Evolutionary conservation across 2,329 filamentous ascomycete species (phyloP).

Genomic region (Onygena corvina): DNA sequence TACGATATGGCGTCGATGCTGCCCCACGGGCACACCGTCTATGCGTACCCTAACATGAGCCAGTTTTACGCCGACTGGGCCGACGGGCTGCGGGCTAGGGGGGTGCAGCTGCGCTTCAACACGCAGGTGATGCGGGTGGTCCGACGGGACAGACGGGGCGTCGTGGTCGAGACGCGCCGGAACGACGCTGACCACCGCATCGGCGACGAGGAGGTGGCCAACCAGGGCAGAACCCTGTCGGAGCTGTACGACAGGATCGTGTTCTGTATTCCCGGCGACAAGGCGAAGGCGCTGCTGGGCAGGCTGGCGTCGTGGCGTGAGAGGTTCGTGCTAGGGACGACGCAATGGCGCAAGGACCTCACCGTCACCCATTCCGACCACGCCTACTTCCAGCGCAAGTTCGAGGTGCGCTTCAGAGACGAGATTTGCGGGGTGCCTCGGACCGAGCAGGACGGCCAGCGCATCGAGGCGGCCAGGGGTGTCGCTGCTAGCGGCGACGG

Average conservation of each 20-base stretch:
- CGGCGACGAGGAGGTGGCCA: slow-evolving; percentile 23
- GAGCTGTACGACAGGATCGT: slow-evolving; percentile 49
- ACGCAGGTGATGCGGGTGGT: slow-evolving; percentile 43
- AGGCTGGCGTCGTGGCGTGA: slow-evolving; percentile 48
- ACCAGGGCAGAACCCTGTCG: slow-evolving; percentile 32
- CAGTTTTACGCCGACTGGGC: slow-evolving; percentile 48
- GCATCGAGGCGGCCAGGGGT: slow-evolving; percentile 38
- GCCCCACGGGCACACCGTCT: slow-evolving; percentile 45
- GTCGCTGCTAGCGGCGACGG: slow-evolving; percentile 23
- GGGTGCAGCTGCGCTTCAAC: slow-evolving; percentile 45
- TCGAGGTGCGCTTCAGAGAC: slow-evolving; percentile 43
- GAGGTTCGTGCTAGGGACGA: slow-evolving; percentile 55
- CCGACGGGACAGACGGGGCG: slow-evolving; percentile 40
- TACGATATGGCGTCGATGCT: slow-evolving; percentile 45
- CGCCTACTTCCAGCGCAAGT: slow-evolving; percentile 47
- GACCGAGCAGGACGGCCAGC: slow-evolving; percentile 35
- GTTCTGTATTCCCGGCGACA: slow-evolving; percentile 45
- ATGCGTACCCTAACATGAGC: slow-evolving; percentile 49
- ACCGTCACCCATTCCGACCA: slow-evolving; percentile 49
- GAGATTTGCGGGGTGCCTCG: slow-evolving; percentile 39
- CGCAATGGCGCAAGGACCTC: slow-evolving; percentile 52
- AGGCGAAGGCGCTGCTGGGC: slow-evolving; percentile 43
- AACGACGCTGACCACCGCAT: slow-evolving; percentile 13
- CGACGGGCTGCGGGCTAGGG: slow-evolving; percentile 39
- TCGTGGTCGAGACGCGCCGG: slow-evolving; percentile 32